Evolutionary conservation across 1,139 yeast species (phyloP).

Genomic region (Hyphopichia pseudoburtonii): DNA sequence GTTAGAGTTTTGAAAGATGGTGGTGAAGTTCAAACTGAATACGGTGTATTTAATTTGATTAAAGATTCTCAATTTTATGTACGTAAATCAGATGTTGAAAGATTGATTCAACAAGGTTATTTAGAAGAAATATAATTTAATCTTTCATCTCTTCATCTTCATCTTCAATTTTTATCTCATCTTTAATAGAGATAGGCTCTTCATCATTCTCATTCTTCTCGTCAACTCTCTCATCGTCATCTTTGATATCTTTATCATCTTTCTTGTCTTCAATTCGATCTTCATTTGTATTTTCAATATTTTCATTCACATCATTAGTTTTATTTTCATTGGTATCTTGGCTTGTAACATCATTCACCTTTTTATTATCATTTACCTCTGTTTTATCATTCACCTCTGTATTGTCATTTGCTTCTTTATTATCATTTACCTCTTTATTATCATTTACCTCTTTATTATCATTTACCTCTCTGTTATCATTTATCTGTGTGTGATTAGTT

Average conservation of each 20-base stretch:
- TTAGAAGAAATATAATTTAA: constrained; percentile 62
- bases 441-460: background rate
- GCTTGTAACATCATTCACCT: constrained; percentile 5
- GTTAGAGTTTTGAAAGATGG: constrained; percentile 92
- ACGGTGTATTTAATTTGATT: constrained; percentile 92
- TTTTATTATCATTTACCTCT: constrained; percentile 1
- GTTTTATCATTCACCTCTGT: background rate
- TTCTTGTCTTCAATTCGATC: constrained; percentile 1
- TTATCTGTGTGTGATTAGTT: background rate
- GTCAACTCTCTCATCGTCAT: constrained; percentile 2
- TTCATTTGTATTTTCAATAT: background rate
- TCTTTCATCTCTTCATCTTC: background rate
- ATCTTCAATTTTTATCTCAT: constrained; percentile 12
- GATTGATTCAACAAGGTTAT: constrained; percentile 92
- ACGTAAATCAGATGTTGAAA: constrained; percentile 88
- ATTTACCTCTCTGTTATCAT: background rate
- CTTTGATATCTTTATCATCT: constrained; percentile 1
- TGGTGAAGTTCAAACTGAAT: constrained; percentile 96
- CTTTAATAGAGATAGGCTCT: constrained; percentile 5
- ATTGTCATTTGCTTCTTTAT: constrained; percentile 1
- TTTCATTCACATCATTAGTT: background rate
- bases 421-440: constrained; percentile 5
- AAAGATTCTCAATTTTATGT: constrained; percentile 95
- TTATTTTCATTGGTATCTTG: too few relatives aligned
- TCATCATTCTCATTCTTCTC: constrained; percentile 5